A percentile compares a stretch with the other conserved stretches of the same genome.
Evolutionary conservation across 2,329 filamentous ascomycete genomes (phyloP).

Genomic region (Chrysosporium keratinophilum): DNA sequence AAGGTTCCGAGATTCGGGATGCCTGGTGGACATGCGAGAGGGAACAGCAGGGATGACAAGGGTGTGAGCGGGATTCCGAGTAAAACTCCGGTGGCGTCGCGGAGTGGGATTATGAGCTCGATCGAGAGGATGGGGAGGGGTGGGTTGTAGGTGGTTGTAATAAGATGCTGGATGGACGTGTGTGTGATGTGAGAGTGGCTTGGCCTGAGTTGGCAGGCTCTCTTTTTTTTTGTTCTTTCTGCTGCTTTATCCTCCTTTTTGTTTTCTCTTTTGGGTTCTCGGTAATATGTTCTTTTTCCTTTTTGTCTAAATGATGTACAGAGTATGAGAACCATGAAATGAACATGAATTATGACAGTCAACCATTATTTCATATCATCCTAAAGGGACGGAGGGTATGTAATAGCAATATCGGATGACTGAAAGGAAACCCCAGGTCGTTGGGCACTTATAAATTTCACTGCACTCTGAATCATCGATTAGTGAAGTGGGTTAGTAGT

Average conservation of each 20-base stretch:
- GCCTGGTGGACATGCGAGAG: conserved; percentile 24
- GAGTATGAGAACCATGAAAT: conserved; percentile 10
- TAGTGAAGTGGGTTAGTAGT: too few relatives aligned
- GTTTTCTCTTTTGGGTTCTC: background rate
- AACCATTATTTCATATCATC: background rate
- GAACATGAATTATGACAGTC: conserved; percentile 5
- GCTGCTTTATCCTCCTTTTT: background rate
- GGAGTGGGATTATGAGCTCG: conserved; percentile 70
- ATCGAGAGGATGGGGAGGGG: conserved; percentile 75
- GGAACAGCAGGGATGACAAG: conserved; percentile 27
- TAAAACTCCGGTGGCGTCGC: conserved; percentile 31
- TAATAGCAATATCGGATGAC: background rate
- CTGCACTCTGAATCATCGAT: too few relatives aligned
- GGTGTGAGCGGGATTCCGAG: conserved; percentile 15
- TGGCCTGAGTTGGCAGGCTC: background rate
- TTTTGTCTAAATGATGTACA: background rate
- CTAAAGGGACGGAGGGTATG: background rate
- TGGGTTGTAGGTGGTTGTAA: conserved; percentile 6
- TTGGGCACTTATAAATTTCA: too few relatives aligned
- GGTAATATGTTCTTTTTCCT: background rate
- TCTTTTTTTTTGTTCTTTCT: background rate
- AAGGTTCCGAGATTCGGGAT: conserved; percentile 26
- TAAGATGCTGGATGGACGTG: background rate
- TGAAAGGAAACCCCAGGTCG: too few relatives aligned
- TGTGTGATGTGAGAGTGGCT: background rate